Conservation (phyloP, 768 basidiomycete species). For the Leccinum uliginosum region DNA sequence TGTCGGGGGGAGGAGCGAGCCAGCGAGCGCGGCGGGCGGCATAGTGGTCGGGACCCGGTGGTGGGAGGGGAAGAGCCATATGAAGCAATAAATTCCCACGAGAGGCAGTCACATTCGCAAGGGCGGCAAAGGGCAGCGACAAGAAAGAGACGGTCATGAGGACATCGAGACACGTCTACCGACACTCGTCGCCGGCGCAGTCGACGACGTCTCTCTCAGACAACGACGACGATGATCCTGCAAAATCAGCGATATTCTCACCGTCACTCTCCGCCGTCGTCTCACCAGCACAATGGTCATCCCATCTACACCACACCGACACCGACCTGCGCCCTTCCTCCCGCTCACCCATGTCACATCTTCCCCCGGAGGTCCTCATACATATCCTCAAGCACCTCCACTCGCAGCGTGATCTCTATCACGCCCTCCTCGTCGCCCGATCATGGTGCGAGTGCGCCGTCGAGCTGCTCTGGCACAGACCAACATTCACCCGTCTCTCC, state of each 20-base stretch:
- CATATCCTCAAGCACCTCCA: constrained; percentile 86
- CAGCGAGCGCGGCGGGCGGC: constrained; percentile 59
- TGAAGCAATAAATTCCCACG: constrained; percentile 20
- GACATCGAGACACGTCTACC: constrained; percentile 34
- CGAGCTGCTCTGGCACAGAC: constrained; percentile 93
- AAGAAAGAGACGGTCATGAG: constrained; percentile 15
- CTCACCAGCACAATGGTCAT: constrained; percentile 66
- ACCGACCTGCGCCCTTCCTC: constrained; percentile 23
- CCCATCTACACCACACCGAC: constrained; percentile 33
- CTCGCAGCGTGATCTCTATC: constrained; percentile 66
- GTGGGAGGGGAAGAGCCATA: constrained; percentile 41
- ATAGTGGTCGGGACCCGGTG: constrained; percentile 63
- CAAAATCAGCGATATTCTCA: constrained; percentile 41
- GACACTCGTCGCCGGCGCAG: constrained; percentile 50
- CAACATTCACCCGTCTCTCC: constrained; percentile 62
- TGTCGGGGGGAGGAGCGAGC: constrained; percentile 35
- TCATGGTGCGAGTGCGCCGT: constrained; percentile 96
- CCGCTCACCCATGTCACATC: constrained; percentile 55
- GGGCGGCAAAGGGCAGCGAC: background rate
- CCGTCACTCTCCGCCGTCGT: constrained; percentile 36
- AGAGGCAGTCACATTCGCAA: background rate
- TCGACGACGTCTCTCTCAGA: constrained; percentile 79
- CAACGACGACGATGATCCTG: constrained; percentile 63
- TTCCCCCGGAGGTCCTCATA: constrained; percentile 91
- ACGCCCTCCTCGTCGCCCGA: constrained; percentile 75